A percentile compares a stretch with the other conserved stretches of the same genome.
Evolutionary conservation across 1,139 yeast species (phyloP).

Genomic region (Nakaseomyces uthaithaninus): DNA sequence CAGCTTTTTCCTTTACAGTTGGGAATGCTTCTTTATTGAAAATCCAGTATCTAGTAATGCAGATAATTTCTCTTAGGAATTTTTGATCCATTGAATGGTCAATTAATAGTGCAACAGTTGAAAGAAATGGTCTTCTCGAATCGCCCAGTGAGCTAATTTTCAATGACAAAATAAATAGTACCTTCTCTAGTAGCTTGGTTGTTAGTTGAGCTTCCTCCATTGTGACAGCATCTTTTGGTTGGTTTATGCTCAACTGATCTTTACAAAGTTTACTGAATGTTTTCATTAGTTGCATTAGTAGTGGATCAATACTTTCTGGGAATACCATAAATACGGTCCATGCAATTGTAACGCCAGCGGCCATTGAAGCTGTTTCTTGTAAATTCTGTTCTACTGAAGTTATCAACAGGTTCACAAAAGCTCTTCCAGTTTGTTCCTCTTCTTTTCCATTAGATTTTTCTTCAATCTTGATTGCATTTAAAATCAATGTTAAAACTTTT

Average conservation of each 20-base stretch:
- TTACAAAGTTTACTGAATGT: slow-evolving; percentile 82
- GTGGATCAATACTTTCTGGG: slow-evolving; percentile 65
- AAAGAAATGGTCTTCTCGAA: slow-evolving; percentile 80
- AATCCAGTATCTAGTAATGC: slow-evolving; percentile 82
- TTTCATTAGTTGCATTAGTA: slow-evolving; percentile 71
- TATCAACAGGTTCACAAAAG: slow-evolving; percentile 53
- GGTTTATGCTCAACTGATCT: slow-evolving; percentile 73
- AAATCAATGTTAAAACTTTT: slow-evolving; percentile 57
- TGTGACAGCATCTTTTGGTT: slow-evolving; percentile 35
- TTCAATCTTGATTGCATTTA: slow-evolving; percentile 48
- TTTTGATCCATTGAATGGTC: slow-evolving; percentile 79
- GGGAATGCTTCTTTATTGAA: slow-evolving; percentile 86
- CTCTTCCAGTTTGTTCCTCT: slow-evolving; percentile 50
- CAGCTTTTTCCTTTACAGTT: slow-evolving; percentile 93
- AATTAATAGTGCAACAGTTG: slow-evolving; percentile 79
- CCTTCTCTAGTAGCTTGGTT: slow-evolving; percentile 64
- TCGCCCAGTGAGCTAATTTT: slow-evolving; percentile 84
- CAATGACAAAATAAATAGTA: slow-evolving; percentile 67
- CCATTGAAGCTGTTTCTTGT: slow-evolving; percentile 71
- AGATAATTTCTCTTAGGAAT: slow-evolving; percentile 66
- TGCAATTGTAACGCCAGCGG: slow-evolving; percentile 83
- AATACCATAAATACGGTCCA: slow-evolving; percentile 72
- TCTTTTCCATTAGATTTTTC: slow-evolving; percentile 35
- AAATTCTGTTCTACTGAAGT: slow-evolving; percentile 77
- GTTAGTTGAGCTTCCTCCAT: slow-evolving; percentile 66